These are phyloP conservation scores for Pichia sp. DNA, from an alignment of 1,139 yeast species.

Conservation along the genomic window DNA sequence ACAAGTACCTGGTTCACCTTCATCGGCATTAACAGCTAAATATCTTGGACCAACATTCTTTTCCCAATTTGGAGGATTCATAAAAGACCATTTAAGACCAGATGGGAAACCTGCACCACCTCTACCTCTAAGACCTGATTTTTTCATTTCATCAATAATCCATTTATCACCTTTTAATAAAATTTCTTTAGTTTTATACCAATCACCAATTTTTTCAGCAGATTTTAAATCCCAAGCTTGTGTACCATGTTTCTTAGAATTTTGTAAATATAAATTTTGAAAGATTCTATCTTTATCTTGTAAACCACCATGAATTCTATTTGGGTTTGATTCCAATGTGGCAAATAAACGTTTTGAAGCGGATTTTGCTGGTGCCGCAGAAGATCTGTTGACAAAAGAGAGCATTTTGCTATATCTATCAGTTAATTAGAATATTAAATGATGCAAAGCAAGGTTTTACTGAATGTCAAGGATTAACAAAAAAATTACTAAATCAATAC, in stretches of 20 bases:
- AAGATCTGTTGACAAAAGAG: constrained; percentile 6
- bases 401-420: constrained; percentile 5
- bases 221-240: constrained; percentile 71
- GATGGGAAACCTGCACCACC: constrained; percentile 94
- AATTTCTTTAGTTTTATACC: constrained; percentile 86
- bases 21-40: constrained; percentile 85
- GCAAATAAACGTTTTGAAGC: constrained; percentile 21
- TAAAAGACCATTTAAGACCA: constrained; percentile 85
- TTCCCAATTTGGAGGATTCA: constrained; percentile 95
- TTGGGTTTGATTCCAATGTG: constrained; percentile 35
- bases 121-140: constrained; percentile 81
- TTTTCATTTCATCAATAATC: constrained; percentile 82
- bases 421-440: too few species aligned
- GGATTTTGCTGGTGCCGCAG: neutral
- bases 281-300: constrained; percentile 80
- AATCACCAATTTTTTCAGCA: constrained; percentile 77
- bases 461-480: too few species aligned
- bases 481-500: too few species aligned
- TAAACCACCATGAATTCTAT: constrained; percentile 66
- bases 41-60: constrained; percentile 81
- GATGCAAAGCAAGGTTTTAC: too few species aligned
- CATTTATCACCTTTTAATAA: constrained; percentile 76
- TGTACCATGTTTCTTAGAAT: constrained; percentile 36
- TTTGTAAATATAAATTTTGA: constrained; percentile 58
- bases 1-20: constrained; percentile 92